Evolutionary conservation across 768 basidiomycete genomes (phyloP), one percentile per base, ranked within the genome.

Genomic region (Kwoniella newhampshirensis): DNA sequence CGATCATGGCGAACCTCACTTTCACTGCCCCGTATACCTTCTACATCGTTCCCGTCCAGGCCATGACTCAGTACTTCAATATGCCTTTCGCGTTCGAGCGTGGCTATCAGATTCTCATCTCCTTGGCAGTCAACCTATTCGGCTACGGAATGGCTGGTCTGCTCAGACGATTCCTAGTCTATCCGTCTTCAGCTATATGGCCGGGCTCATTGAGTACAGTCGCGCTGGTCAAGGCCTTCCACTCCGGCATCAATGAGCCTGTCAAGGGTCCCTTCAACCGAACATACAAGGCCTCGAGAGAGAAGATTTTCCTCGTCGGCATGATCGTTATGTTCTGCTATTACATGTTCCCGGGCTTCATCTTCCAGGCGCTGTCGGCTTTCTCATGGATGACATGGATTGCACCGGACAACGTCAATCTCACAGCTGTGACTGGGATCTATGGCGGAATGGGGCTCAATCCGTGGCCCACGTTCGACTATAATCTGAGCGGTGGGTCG

Each of bases 71-170:
- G 27, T 76, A 57, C 53, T 76, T 68, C 67, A 66, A 68, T 27
- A 63, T 73, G 53, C 39, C 30, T 59, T 80, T 65, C 62, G 78
- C 72, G 6, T 41, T 47, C 41, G 45, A 55, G 37, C 58, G 66
- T 44, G 64, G 65, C 37, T 65, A 59, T 46, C 60, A 66, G 54
- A 76, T 87, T 7, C 81, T 88, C 15, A 82, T 84, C 54, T 76
- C 87, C 3, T 80, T 88, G 25, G 87, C 89, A 23, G 92, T 91
- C 2, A 90, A 97, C 78, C 79, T 94, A 55, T 89, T 89, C 0
- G 94, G 93, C 1, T 93, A 96, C 69, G 90, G 89, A 25, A 81
- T 94, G n/a, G 92, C 92, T 2, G 96, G 94, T 3, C 71, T 96
- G 23, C 88, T 87, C 67, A 81, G 91, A 44, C 81, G 90, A 25